A percentile compares a stretch with the other conserved stretches of the same genome.
Conservation (phyloP, 192 early-diverging fungal species). For the Nowakowskiella sp. region DNA sequence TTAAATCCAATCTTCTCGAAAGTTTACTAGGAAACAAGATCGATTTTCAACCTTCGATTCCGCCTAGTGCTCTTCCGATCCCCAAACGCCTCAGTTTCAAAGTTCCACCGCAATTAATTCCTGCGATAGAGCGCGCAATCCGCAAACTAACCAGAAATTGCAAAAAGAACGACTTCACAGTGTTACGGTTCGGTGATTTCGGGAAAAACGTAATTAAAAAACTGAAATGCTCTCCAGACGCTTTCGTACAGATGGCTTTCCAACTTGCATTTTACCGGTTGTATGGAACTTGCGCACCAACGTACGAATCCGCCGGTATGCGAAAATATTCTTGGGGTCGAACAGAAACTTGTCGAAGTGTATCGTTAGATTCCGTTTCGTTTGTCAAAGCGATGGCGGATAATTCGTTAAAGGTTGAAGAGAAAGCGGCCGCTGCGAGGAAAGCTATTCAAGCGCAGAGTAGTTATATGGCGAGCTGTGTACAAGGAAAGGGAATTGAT, state of each 20-base stretch:
- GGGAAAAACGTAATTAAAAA: slow-evolving; percentile 80
- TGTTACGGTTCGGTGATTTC: slow-evolving; percentile 64
- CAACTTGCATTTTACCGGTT: slow-evolving; percentile 78
- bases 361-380: slow-evolving; percentile 50
- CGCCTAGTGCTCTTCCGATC: slow-evolving; percentile 42
- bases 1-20: slow-evolving; percentile 31
- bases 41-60: no score
- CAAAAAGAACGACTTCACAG: slow-evolving; percentile 58
- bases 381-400: slow-evolving; percentile 70
- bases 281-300: slow-evolving; percentile 55
- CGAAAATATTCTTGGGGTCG: slow-evolving; percentile 77
- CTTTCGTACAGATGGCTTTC: slow-evolving; percentile 52
- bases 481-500: slow-evolving; percentile 68
- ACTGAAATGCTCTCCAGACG: slow-evolving; percentile 2
- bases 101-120: slow-evolving; percentile 39
- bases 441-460: slow-evolving; percentile 58
- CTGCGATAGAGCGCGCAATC: slow-evolving; percentile 51
- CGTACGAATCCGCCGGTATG: slow-evolving; percentile 78
- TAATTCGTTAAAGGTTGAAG: slow-evolving; percentile 8
- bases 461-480: slow-evolving; percentile 57
- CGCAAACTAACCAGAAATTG: slow-evolving; percentile 59
- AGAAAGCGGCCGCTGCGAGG: slow-evolving; percentile 52
- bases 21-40: no score
- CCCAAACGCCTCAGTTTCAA: slow-evolving; percentile 57
- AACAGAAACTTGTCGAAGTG: slow-evolving; percentile 73